A percentile compares a stretch with the other conserved stretches of the same genome.
phyloP scores from a whole-genome alignment of 2,329 filamentous ascomycete genomes.

The Colletotrichum noveboracense region DNA sequence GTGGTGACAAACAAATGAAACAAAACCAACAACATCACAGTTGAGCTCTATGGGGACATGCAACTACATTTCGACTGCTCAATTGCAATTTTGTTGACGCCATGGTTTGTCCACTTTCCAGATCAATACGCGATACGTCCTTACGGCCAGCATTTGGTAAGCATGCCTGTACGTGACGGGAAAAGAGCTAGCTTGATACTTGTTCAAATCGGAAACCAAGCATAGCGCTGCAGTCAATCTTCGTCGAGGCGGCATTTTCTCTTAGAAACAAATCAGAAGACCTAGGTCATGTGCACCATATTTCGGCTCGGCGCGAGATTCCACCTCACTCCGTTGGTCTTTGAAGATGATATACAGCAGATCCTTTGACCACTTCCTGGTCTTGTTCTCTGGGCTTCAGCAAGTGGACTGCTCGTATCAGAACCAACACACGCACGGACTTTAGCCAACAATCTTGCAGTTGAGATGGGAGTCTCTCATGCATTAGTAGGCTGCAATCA shows the following conservation, averaged over 20 bases:
- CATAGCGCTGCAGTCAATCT: not conserved
- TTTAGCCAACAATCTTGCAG: not conserved
- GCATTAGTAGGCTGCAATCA: not conserved
- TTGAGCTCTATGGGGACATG: not conserved
- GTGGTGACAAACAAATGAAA: not conserved
- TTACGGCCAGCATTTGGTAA: not conserved
- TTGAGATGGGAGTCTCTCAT: not conserved
- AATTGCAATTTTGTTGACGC: not conserved
- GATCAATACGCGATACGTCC: not conserved
- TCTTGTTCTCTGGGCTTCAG: not conserved
- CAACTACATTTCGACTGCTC: not conserved
- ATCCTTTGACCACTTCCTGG: not conserved
- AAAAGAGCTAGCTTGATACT: rapidly evolving
- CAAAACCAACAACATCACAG: not conserved
- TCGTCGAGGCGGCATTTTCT: not conserved
- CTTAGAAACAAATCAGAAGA: not conserved
- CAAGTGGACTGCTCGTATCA: not conserved
- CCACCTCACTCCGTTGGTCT: not conserved
- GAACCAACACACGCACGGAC: not conserved
- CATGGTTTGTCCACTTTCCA: not conserved
- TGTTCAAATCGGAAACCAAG: not conserved
- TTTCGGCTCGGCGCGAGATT: not conserved
- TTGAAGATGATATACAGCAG: not conserved
- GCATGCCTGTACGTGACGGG: not conserved
- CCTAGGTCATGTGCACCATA: not conserved